Percentiles rank a stretch among this genome's conserved stretches.
Conservation (phyloP, 257 asterid genomes). For the Gentiana dahurica region DNA sequence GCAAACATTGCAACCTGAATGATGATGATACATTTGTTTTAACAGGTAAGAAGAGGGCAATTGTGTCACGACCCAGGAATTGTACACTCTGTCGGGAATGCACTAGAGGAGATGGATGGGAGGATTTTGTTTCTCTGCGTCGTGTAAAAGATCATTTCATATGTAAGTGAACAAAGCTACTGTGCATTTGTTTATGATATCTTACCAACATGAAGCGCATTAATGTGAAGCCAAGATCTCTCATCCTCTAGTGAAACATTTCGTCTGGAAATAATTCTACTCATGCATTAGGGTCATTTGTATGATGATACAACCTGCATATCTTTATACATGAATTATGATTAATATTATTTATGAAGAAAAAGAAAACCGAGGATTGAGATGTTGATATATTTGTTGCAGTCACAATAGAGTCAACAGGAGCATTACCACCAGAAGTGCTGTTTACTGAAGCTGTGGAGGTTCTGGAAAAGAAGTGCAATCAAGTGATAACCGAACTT, state of each 20-base stretch:
- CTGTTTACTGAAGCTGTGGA: slow-evolving; percentile 86
- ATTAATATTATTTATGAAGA: too few species aligned
- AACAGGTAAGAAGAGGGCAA: slow-evolving; percentile 56
- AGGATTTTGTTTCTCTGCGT: slow-evolving; percentile 46
- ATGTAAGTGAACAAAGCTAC: slow-evolving; percentile 47
- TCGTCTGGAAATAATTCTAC: neutral
- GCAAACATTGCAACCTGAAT: neutral
- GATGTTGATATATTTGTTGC: neutral
- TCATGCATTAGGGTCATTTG: too few species aligned
- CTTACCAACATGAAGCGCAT: too few species aligned
- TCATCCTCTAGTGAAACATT: neutral
- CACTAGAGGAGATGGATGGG: slow-evolving; percentile 79
- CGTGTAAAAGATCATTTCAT: slow-evolving; percentile 92
- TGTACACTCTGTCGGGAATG: slow-evolving; percentile 96
- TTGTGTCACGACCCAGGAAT: slow-evolving; percentile 68
- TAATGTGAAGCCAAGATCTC: neutral
- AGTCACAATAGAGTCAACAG: slow-evolving; percentile 89
- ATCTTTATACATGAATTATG: too few species aligned
- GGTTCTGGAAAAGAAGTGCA: slow-evolving; percentile 84
- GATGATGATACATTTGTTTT: neutral
- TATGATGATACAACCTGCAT: too few species aligned
- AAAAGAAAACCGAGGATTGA: too few species aligned
- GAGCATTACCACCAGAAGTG: slow-evolving; percentile 80
- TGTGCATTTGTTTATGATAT: neutral
- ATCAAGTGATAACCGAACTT: slow-evolving; percentile 49